Conservation (phyloP, 192 early-diverging fungal genomes). For the Coemansia sp. region DNA sequence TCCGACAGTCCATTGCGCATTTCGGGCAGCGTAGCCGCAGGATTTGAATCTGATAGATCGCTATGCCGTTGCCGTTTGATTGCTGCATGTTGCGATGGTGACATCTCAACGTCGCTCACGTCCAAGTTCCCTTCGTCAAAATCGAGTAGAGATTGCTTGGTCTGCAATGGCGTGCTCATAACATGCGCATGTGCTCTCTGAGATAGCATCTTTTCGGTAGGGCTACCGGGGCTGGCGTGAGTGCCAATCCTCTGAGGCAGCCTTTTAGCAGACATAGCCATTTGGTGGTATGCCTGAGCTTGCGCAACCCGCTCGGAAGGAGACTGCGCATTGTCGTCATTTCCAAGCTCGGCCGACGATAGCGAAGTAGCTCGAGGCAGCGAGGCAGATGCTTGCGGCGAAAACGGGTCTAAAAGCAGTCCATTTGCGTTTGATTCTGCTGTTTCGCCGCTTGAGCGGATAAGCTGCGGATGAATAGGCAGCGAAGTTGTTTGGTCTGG, state of each 20-base stretch:
- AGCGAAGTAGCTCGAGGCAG: background rate
- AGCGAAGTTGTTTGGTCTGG: conserved; percentile 13
- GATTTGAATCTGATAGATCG: background rate
- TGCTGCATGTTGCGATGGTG: conserved; percentile 33
- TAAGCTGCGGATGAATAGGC: conserved; percentile 10
- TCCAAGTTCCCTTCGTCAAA: conserved; percentile 12
- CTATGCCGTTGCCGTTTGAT: conserved; percentile 23
- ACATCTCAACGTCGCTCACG: conserved; percentile 31
- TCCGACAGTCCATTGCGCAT: background rate
- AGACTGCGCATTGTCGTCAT: conserved; percentile 11
- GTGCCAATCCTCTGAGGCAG: background rate
- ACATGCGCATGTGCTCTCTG: background rate
- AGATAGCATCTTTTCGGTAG: conserved; percentile 9
- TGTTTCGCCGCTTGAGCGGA: background rate
- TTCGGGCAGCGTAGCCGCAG: background rate
- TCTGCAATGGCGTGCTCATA: background rate
- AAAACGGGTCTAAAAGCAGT: conserved; percentile 20
- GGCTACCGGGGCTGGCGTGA: conserved; percentile 11
- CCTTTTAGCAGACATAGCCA: conserved; percentile 8
- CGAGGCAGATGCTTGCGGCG: conserved; percentile 9
- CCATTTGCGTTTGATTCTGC: background rate
- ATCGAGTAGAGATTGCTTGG: background rate
- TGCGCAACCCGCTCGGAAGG: conserved; percentile 21
- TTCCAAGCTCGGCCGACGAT: background rate
- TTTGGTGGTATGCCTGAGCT: conserved; percentile 16